Percentiles rank a stretch among this genome's conserved stretches.
Conservation (phyloP, 2,329 filamentous ascomycete genomes). For the Cladosporium sp. region DNA sequence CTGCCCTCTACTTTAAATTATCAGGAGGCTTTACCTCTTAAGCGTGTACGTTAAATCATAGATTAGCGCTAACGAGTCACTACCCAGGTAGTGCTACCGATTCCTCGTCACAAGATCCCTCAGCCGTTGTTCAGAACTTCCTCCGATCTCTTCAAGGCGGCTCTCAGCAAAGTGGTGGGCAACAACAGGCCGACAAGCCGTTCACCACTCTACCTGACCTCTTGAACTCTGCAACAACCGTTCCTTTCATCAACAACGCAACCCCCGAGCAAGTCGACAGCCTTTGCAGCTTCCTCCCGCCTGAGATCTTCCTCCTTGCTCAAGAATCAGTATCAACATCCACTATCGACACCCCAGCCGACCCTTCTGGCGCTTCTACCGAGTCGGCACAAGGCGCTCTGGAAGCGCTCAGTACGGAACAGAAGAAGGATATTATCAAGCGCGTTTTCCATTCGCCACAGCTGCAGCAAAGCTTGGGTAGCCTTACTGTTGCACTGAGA, state of each 20-base stretch:
- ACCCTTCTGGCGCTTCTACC: slow-evolving; percentile 34
- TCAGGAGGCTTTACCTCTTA: background rate
- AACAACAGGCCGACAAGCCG: slow-evolving; percentile 53
- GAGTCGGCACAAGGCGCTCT: slow-evolving; percentile 64
- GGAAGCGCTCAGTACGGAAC: slow-evolving; percentile 63
- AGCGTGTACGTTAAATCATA: slow-evolving; percentile 9
- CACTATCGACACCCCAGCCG: slow-evolving; percentile 60
- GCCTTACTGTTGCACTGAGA: slow-evolving; percentile 78
- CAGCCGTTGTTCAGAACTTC: slow-evolving; percentile 79
- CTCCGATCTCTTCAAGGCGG: slow-evolving; percentile 71
- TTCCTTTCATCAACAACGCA: slow-evolving; percentile 68
- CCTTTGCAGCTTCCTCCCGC: slow-evolving; percentile 73
- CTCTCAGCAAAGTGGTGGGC: slow-evolving; percentile 18
- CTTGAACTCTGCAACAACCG: slow-evolving; percentile 69
- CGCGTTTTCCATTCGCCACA: slow-evolving; percentile 85
- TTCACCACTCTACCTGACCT: slow-evolving; percentile 86
- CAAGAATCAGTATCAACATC: slow-evolving; percentile 58
- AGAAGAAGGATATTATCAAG: slow-evolving; percentile 77
- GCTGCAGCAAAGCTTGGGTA: slow-evolving; percentile 79
- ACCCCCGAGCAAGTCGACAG: slow-evolving; percentile 63
- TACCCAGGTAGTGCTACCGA: slow-evolving; percentile 50
- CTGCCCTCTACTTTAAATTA: background rate
- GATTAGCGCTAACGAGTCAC: slow-evolving; percentile 12
- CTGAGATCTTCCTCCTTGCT: slow-evolving; percentile 69
- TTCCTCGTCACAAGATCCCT: slow-evolving; percentile 60